phyloP scores from a whole-genome alignment of 805 yeast genomes.

The Saccharomycopsis sp. region DNA sequence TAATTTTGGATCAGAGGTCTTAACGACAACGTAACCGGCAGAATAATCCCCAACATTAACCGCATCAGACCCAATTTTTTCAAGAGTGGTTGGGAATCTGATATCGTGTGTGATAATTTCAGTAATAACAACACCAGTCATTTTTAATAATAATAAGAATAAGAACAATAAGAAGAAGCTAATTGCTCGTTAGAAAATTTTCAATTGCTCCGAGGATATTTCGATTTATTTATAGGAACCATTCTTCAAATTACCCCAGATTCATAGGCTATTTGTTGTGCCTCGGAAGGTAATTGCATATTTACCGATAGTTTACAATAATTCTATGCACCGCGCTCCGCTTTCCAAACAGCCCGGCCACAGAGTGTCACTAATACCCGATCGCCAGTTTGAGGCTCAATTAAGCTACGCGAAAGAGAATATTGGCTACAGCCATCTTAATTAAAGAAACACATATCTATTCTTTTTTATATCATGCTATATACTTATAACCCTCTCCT shows the following conservation, averaged over 20 bases:
- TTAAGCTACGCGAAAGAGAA: too few relatives aligned
- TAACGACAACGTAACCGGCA: constrained; percentile 32
- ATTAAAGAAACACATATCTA: too few relatives aligned
- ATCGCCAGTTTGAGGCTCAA: too few relatives aligned
- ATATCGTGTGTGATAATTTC: constrained; percentile 29
- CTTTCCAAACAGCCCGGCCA: too few relatives aligned
- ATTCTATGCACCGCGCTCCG: not conserved
- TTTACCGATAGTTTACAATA: not conserved
- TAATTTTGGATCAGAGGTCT: constrained; percentile 27
- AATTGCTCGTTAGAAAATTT: too few relatives aligned
- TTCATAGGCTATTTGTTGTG: not conserved
- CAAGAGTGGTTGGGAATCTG: constrained; percentile 36
- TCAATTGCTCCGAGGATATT: too few relatives aligned
- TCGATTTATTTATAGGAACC: too few relatives aligned
- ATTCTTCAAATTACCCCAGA: not conserved
- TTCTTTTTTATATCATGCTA: too few relatives aligned
- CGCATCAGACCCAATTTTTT: constrained; percentile 37
- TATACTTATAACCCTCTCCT: not conserved
- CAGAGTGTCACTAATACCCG: too few relatives aligned
- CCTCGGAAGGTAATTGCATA: not conserved
- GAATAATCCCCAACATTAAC: constrained; percentile 38
- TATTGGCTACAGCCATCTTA: too few relatives aligned
- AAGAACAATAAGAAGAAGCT: too few relatives aligned
- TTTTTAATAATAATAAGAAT: too few relatives aligned
- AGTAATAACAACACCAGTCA: constrained; percentile 24